These are phyloP conservation scores for Aspergillus versicolor DNA, from an alignment of 2,329 filamentous ascomycete species.

Conservation along the genomic window DNA sequence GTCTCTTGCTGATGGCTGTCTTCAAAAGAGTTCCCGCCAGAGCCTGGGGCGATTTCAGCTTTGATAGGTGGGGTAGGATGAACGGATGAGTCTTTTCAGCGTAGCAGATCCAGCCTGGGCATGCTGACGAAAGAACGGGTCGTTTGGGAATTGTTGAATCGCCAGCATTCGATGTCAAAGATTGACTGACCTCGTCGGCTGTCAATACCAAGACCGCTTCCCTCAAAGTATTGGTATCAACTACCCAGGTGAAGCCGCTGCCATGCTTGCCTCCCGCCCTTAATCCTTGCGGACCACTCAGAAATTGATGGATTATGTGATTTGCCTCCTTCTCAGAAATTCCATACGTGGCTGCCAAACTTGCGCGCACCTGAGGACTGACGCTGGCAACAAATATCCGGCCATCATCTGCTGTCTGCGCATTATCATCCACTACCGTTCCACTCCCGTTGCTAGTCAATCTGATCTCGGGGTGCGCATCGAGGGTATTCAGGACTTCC, in stretches of 20 bases:
- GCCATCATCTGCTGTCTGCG: constrained; percentile 43
- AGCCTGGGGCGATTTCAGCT: constrained; percentile 90
- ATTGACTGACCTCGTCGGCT: constrained; percentile 65
- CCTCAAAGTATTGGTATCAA: constrained; percentile 83
- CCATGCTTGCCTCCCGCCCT: constrained; percentile 67
- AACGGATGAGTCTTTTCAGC: constrained; percentile 97
- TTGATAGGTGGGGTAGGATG: constrained; percentile 84
- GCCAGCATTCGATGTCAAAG: constrained; percentile 21
- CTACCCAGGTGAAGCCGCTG: constrained; percentile 82
- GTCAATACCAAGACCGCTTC: constrained; percentile 80
- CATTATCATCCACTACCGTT: constrained; percentile 47
- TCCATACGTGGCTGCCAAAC: constrained; percentile 78
- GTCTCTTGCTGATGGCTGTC: constrained; percentile 70
- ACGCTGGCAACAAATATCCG: constrained; percentile 89
- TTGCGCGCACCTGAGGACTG: constrained; percentile 86
- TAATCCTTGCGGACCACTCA: constrained; percentile 69
- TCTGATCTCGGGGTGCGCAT: constrained; percentile 55
- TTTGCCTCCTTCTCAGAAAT: constrained; percentile 73
- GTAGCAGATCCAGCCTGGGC: constrained; percentile 98
- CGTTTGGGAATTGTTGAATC: constrained; percentile 29
- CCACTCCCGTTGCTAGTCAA: constrained; percentile 22
- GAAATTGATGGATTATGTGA: constrained; percentile 76
- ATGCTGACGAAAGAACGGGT: constrained; percentile 73
- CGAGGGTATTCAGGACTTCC: constrained; percentile 81
- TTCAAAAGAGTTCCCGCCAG: constrained; percentile 88